phyloP scores from a whole-genome alignment of 345 rosid species.

The Brassica nigra region DNA sequence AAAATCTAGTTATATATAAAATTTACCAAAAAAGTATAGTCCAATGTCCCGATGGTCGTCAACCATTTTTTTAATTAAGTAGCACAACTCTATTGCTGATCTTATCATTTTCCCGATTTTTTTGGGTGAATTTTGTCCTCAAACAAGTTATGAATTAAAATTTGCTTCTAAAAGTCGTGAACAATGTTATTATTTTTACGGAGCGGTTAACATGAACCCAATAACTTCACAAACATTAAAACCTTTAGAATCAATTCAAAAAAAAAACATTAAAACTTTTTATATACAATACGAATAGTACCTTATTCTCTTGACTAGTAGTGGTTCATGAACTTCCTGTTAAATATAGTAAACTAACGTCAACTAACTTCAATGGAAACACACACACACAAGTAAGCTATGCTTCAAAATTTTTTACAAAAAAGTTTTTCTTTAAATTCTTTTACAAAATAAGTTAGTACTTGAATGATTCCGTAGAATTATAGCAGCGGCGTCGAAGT shows the following conservation, averaged over 20 bases:
- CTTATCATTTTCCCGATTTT: neutral
- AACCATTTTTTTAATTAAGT: neutral
- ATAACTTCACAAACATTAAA: neutral
- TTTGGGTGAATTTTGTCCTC: neutral
- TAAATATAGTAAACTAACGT: neutral
- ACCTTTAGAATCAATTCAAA: too few species aligned
- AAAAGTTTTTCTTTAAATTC: neutral
- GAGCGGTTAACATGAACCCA: neutral
- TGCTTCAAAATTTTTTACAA: neutral
- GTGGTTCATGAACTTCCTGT: slow-evolving; percentile 8
- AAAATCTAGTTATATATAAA: neutral
- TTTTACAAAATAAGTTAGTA: slow-evolving; percentile 3
- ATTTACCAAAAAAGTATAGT: neutral
- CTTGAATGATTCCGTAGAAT: neutral
- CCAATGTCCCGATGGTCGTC: neutral
- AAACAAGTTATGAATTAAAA: neutral
- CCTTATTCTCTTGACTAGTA: slow-evolving; percentile 2
- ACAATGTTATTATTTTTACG: neutral
- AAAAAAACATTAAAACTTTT: neutral
- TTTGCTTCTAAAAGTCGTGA: neutral
- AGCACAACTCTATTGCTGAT: neutral
- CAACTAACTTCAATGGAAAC: neutral
- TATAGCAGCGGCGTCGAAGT: neutral
- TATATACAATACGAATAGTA: neutral
- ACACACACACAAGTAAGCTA: neutral